Base-by-base conservation (phyloP, 2,329 filamentous ascomycete genomes). In the Herpotrichia juniperi region DNA sequence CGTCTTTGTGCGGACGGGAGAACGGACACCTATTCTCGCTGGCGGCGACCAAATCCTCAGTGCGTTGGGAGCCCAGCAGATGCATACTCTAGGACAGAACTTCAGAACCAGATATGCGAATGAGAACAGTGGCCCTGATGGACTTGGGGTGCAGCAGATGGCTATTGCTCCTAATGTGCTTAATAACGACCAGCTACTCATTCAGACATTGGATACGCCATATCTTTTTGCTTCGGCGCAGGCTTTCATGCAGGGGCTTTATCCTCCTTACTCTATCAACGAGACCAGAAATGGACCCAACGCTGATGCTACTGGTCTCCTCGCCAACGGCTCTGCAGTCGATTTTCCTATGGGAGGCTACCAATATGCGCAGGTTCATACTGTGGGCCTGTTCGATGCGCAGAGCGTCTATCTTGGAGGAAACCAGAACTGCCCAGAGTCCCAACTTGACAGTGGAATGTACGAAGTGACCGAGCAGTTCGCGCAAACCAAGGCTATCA, bases 191-290 rank as follows among this genome's bases (percentile, higher is more conserved):
- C 75, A 85, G 53, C 58, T 85, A 8, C 73, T 72, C 46, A 69
- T 83, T 10, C 67, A 79, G 42, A 75, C 83, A 0, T 66, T 77
- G 22, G 75, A 82, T 22, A 71, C 77, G 26, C 77, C 81, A 51
- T 78, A 77, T 48, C 74, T 78, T 2, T 64, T 78, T 28, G 79
- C 79, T 1, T 83, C 83, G 2, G 83, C 83, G 11, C 80, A 83
- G 58, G 83, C 84, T 2, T 86, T 86, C 60, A 78, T 87, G 75
- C 83, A 86, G 64, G 83, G 82, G 7, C 69, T 87, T 9, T 87
- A 86, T 63, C 84, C 84, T 28, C 82, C 83, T 1, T 66, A 69
- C 42, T 63, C 67, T 3, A 67, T 74, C 3, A 68, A 67, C 43
- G 43, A 34, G 19, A 68, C 62, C 24, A 49, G 54, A 8, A 63